Evolutionary conservation across 2,329 filamentous ascomycete genomes (phyloP).

Genomic region (Chalaropsis thielavioides): DNA sequence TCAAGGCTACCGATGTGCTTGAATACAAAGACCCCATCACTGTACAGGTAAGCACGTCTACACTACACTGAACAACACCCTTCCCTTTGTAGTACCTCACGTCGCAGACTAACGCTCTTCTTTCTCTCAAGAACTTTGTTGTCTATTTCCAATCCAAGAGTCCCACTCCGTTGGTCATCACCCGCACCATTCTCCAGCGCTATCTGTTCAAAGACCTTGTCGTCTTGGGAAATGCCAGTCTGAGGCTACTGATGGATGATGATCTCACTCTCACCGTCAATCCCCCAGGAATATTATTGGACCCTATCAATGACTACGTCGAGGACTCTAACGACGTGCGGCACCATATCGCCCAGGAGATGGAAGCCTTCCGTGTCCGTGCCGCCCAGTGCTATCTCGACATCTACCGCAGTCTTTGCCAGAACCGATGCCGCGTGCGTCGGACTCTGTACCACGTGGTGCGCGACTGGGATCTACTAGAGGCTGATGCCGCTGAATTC

Average conservation of each 20-base stretch:
- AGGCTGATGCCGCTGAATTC: constrained; percentile 46
- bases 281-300: constrained; percentile 54
- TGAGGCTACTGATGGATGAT: constrained; percentile 63
- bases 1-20: constrained; percentile 52
- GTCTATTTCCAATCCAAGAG: constrained; percentile 61
- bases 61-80: constrained; percentile 16
- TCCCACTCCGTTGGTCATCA: constrained; percentile 70
- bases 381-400: constrained; percentile 64
- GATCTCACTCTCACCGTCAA: constrained; percentile 69
- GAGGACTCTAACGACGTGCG: constrained; percentile 61
- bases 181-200: constrained; percentile 64
- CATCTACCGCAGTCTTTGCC: constrained; percentile 67
- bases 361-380: constrained; percentile 53
- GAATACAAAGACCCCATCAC: constrained; percentile 54
- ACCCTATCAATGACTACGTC: constrained; percentile 59
- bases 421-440: constrained; percentile 82
- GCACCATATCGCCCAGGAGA: constrained; percentile 55
- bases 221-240: constrained; percentile 51
- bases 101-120: background rate
- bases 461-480: constrained; percentile 68
- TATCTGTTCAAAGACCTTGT: constrained; percentile 60
- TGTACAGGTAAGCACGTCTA: constrained; percentile 41
- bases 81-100: background rate
- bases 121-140: constrained; percentile 47
- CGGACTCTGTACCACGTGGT: constrained; percentile 77